phyloP scores from a whole-genome alignment of 495 filamentous ascomycete species.

The Penicillium salamii region DNA sequence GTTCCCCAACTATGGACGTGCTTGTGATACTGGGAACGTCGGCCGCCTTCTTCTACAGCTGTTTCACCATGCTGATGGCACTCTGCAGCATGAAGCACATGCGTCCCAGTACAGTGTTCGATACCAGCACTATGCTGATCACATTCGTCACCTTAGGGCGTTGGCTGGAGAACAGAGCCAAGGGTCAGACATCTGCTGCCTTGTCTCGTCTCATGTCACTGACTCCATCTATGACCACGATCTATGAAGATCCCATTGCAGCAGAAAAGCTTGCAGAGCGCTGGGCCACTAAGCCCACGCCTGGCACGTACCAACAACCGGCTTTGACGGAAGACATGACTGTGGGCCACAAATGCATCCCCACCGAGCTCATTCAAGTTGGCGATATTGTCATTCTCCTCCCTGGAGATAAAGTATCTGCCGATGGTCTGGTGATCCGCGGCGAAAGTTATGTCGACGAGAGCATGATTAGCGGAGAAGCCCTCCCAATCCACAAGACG shows the following conservation, averaged over 20 bases:
- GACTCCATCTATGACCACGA: conserved; percentile 93
- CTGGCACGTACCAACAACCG: conserved; percentile 40
- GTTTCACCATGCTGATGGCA: conserved; percentile 82
- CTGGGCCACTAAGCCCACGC: conserved; percentile 48
- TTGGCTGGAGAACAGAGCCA: conserved; percentile 91
- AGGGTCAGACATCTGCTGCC: conserved; percentile 94
- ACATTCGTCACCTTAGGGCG: conserved; percentile 92
- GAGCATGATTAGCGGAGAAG: conserved; percentile 98
- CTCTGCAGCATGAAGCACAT: conserved; percentile 65
- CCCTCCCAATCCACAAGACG: conserved; percentile 85
- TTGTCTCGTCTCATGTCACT: conserved; percentile 94
- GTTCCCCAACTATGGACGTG: conserved; percentile 95
- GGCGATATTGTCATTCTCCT: conserved; percentile 90
- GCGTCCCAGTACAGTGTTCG: conserved; percentile 84
- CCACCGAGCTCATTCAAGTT: conserved; percentile 92
- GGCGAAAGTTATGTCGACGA: conserved; percentile 95
- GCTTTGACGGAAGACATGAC: conserved; percentile 51
- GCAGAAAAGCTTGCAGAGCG: conserved; percentile 83
- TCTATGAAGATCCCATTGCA: conserved; percentile 95
- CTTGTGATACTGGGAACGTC: conserved; percentile 92
- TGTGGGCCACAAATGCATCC: conserved; percentile 73
- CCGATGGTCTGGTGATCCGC: conserved; percentile 81
- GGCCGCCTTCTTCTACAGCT: conserved; percentile 96
- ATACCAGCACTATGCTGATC: conserved; percentile 98
- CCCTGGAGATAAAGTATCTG: conserved; percentile 95